phyloP scores from a whole-genome alignment of 495 filamentous ascomycete species.

The Hypoxylon fragiforme region DNA sequence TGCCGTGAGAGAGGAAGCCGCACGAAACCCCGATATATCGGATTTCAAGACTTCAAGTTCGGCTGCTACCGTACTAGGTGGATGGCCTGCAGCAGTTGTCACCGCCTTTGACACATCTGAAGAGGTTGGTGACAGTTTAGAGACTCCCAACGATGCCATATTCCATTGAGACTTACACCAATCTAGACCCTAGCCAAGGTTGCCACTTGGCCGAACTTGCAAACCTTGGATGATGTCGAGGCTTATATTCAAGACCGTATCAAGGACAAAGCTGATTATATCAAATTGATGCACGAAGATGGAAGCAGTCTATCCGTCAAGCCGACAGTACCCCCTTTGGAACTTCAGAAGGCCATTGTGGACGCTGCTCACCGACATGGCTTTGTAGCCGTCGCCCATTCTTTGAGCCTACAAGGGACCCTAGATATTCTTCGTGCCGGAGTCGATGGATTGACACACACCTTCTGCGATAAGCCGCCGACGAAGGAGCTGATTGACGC shows the following conservation, averaged over 20 bases:
- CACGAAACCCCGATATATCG: conserved; percentile 8
- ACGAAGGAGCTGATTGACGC: conserved; percentile 21
- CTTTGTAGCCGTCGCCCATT: conserved; percentile 19
- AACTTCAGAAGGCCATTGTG: conserved; percentile 17
- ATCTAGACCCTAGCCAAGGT: conserved; percentile 5
- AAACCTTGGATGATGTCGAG: conserved; percentile 6
- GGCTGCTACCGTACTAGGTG: conserved; percentile 15
- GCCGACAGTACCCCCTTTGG: conserved; percentile 1
- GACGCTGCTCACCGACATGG: conserved; percentile 14
- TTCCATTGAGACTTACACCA: background rate
- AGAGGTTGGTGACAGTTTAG: conserved; percentile 1
- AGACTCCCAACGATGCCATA: no score
- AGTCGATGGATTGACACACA: conserved; percentile 21
- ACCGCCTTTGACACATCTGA: conserved; percentile 10
- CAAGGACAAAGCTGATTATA: conserved; percentile 21
- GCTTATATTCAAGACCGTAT: conserved; percentile 15
- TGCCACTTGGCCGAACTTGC: conserved; percentile 6
- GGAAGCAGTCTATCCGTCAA: conserved; percentile 15
- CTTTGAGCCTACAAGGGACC: conserved; percentile 13
- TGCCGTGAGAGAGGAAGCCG: conserved; percentile 5
- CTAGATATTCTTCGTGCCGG: conserved; percentile 18
- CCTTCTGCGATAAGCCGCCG: conserved; percentile 19
- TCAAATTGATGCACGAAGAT: conserved; percentile 28
- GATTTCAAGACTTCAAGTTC: conserved; percentile 23
- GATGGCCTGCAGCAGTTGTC: conserved; percentile 18